phyloP scores from a whole-genome alignment of 2,329 filamentous ascomycete species.

The Dactylellina leptospora region DNA sequence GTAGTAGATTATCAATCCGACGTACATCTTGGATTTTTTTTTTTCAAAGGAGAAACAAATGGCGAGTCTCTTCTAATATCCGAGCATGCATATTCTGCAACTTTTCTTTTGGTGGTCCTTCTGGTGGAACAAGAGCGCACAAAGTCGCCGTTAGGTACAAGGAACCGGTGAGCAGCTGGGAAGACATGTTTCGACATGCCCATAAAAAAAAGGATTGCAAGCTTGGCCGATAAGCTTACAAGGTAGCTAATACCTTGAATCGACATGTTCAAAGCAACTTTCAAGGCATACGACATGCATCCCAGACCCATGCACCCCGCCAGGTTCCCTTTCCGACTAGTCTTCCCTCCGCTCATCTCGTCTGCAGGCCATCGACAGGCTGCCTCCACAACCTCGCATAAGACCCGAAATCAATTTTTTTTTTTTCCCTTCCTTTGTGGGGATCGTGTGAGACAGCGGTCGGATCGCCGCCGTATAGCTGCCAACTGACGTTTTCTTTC shows the following conservation, averaged over 20 bases:
- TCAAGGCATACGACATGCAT: slow-evolving; percentile 39
- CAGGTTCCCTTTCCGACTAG: slow-evolving; percentile 15
- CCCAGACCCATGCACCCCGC: slow-evolving; percentile 42
- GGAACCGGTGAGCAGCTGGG: slow-evolving; percentile 33
- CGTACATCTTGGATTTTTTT: too few species aligned
- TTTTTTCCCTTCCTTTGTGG: too few species aligned
- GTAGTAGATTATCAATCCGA: too few species aligned
- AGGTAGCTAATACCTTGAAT: slow-evolving; percentile 30
- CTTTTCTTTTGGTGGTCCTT: slow-evolving; percentile 3
- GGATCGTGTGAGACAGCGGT: slow-evolving; percentile 28
- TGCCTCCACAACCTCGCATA: slow-evolving; percentile 31
- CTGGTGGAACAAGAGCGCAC: slow-evolving; percentile 24
- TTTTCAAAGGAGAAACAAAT: slow-evolving; percentile 14
- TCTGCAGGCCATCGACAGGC: slow-evolving; percentile 20
- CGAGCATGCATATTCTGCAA: slow-evolving; percentile 16
- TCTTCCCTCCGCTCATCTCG: slow-evolving; percentile 10
- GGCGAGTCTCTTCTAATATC: slow-evolving; percentile 18
- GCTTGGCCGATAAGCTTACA: slow-evolving; percentile 20
- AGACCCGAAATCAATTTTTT: slow-evolving; percentile 26
- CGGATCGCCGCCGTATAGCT: slow-evolving; percentile 38
- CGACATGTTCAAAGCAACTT: slow-evolving; percentile 12
- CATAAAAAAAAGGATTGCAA: slow-evolving; percentile 15
- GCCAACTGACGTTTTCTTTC: slow-evolving; percentile 49
- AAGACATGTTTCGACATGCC: slow-evolving; percentile 6
- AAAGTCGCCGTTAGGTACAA: slow-evolving; percentile 46